phyloP scores from a whole-genome alignment of 108 stramenopile genomes.

The Ochromonas danica region DNA sequence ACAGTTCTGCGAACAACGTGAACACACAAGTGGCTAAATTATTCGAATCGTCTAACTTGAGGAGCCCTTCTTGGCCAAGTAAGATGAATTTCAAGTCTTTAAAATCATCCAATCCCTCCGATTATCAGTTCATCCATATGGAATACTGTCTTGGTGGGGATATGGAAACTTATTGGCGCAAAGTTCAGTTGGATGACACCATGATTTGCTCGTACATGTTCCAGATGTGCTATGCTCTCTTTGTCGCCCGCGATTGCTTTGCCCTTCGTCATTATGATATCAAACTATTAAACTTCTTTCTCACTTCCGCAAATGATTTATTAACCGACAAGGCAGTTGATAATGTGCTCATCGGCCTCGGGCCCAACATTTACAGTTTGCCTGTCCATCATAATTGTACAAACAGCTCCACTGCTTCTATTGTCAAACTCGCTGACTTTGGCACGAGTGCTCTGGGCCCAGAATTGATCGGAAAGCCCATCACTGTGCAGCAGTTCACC shows the following conservation, averaged over 20 bases:
- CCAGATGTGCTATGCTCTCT: constrained; percentile 88
- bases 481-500: constrained; percentile 86
- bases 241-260: constrained; percentile 72
- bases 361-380: constrained; percentile 68
- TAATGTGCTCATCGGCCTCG: constrained; percentile 73
- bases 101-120: neutral
- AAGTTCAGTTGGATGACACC: constrained; percentile 39
- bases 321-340: neutral
- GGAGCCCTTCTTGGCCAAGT: neutral
- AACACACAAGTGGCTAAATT: neutral
- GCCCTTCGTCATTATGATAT: constrained; percentile 94
- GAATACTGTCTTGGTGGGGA: constrained; percentile 90
- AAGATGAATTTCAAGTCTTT: neutral
- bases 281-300: constrained; percentile 93
- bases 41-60: too few relatives aligned
- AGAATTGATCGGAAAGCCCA: constrained; percentile 71
- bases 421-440: constrained; percentile 94
- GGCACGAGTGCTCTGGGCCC: constrained; percentile 82
- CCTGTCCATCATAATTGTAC: neutral
- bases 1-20: neutral
- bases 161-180: constrained; percentile 78
- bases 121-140: constrained; percentile 93
- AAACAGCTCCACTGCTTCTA: constrained; percentile 56
- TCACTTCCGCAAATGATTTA: neutral
- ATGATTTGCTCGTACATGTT: constrained; percentile 70